Conservation (phyloP, 805 yeast genomes). For the Starmera dryadoides region DNA sequence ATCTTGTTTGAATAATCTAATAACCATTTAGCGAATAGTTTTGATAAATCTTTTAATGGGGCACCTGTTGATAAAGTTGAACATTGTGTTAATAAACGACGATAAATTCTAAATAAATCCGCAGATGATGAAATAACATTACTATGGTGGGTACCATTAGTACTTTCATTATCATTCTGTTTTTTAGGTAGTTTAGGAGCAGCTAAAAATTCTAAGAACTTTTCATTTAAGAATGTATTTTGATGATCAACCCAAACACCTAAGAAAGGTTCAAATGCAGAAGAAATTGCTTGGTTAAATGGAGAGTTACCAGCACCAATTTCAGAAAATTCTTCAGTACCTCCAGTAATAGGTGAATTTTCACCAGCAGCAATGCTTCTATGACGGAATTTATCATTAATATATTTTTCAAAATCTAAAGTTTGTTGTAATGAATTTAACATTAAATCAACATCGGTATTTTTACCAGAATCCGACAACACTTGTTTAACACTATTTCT, state of each 20-base stretch:
- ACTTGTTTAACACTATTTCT: constrained; percentile 55
- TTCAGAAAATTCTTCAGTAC: constrained; percentile 1
- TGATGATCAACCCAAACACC: constrained; percentile 84
- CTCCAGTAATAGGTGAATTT: neutral
- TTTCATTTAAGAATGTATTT: constrained; percentile 52
- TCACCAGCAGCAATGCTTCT: neutral
- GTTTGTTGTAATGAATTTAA: constrained; percentile 68
- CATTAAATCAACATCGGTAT: constrained; percentile 54
- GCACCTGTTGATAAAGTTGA: constrained; percentile 43
- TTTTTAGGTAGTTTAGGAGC: constrained; percentile 44
- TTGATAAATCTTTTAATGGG: constrained; percentile 36
- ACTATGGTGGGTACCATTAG: constrained; percentile 39
- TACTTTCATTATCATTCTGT: constrained; percentile 34
- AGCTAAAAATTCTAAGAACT: constrained; percentile 57
- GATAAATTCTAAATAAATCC: constrained; percentile 73
- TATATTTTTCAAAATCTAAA: constrained; percentile 72
- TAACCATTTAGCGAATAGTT: constrained; percentile 61
- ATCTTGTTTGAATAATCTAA: constrained; percentile 47
- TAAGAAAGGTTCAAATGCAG: constrained; percentile 79
- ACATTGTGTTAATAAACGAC: constrained; percentile 66
- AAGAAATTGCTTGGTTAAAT: constrained; percentile 42
- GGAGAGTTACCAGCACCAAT: constrained; percentile 19
- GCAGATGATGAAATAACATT: constrained; percentile 82
- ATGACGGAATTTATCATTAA: constrained; percentile 52
- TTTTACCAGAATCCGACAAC: constrained; percentile 32